These are phyloP conservation scores for Chaetomium fimeti DNA, from an alignment of 495 filamentous ascomycete genomes.

Conservation along the genomic window DNA sequence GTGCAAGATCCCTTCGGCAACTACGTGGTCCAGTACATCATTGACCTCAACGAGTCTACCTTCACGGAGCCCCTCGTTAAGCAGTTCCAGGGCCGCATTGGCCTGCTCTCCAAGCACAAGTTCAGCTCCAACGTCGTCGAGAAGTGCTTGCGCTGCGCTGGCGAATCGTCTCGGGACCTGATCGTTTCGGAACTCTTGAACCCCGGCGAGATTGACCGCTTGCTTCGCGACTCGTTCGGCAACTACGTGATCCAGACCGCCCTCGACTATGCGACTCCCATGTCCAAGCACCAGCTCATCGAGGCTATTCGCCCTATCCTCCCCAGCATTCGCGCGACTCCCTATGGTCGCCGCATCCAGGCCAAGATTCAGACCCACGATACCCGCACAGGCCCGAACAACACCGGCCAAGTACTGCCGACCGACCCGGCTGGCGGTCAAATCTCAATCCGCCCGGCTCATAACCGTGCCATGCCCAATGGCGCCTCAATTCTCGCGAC, in stretches of 20 bases:
- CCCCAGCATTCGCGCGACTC: conserved; percentile 77
- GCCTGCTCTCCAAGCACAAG: conserved; percentile 86
- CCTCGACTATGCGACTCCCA: conserved; percentile 73
- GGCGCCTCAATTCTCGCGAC: conserved; percentile 33
- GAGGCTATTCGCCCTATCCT: conserved; percentile 82
- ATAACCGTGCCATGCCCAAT: conserved; percentile 36
- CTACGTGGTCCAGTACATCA: conserved; percentile 97
- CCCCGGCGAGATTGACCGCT: conserved; percentile 73
- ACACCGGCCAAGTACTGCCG: conserved; percentile 37
- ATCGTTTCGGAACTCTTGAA: conserved; percentile 81
- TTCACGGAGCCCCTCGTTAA: conserved; percentile 84
- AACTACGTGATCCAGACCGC: conserved; percentile 99
- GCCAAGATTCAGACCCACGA: conserved; percentile 68
- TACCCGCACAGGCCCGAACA: conserved; percentile 31
- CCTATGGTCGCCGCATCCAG: conserved; percentile 88
- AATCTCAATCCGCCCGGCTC: conserved; percentile 37
- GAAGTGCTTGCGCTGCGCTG: conserved; percentile 86
- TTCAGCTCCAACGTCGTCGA: conserved; percentile 99
- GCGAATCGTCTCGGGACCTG: conserved; percentile 64
- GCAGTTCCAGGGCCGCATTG: conserved; percentile 71
- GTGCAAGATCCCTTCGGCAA: conserved; percentile 98
- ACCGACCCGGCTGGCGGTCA: conserved; percentile 45
- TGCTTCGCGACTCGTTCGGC: conserved; percentile 86
- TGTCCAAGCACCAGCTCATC: conserved; percentile 68
- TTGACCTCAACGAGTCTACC: conserved; percentile 77